Base-by-base conservation (phyloP, 31 red algal genomes). In the Porphyra umbilicalis region DNA sequence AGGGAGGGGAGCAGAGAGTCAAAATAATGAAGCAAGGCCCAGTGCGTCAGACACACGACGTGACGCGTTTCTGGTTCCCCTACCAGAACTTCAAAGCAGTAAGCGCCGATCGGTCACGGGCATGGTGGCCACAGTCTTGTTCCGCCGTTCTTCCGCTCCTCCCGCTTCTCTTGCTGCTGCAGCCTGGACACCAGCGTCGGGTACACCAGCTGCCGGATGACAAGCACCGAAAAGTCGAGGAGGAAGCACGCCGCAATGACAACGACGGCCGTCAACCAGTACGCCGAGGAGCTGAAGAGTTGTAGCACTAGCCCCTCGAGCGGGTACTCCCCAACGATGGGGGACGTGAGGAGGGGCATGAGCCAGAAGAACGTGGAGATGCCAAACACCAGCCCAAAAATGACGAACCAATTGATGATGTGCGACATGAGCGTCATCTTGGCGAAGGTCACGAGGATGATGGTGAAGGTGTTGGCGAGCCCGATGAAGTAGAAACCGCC, bases 341-440 rank as follows among this genome's bases (percentile, higher is more conserved):
- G 91, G 36, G 87, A 76, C 0, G 88, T 87, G 32, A 80, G 80
- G 38, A 94, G 40, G 80, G 83, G 85, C 39, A 94, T 75, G 14
- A 71, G 57, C 57, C 57, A 71, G 16, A 78, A 78, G 76, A 35
- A 78, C 14, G 35, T 78, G 31, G 80, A 84, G 31, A 94, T 29
- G 13, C 86, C 89, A 35, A 90, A 42, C 11, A 83, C 77, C 79
- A 89, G 82, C 6, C 81, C 78, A 39, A 94, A 67, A 46, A 94
- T 74, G 57, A 88, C 81, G 35, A 95, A 79, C 89, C 93, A 91
- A 39, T 95, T 95, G 42, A 86, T 39, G 14, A 85, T 88, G 79
- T 84, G 88, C 37, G 93, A 89, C 46, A 91, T 75, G 20, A 95
- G 20, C 67, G 90, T 76, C 38, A 95, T 91, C 82, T 95, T 95